Conservation (phyloP, 306 rosid species). For the Hippophae rhamnoides region DNA sequence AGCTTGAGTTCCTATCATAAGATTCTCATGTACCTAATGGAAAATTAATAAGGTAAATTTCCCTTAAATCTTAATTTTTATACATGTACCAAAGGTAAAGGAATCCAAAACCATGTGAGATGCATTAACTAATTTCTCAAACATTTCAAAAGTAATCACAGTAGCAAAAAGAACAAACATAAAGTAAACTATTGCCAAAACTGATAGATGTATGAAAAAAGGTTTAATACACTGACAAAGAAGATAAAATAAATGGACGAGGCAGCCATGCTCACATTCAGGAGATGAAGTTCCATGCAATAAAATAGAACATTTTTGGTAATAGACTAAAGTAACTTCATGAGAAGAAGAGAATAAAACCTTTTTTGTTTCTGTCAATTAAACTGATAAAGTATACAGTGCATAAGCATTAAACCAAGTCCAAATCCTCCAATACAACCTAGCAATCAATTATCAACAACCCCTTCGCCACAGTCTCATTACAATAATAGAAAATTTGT, state of each 20-base stretch:
- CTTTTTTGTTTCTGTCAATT: too few relatives aligned
- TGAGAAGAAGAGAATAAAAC: too few relatives aligned
- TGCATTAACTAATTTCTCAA: background rate
- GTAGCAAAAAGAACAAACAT: background rate
- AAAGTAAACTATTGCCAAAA: background rate
- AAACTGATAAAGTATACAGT: too few relatives aligned
- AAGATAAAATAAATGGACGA: background rate
- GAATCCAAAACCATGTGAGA: background rate
- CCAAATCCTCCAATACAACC: too few relatives aligned
- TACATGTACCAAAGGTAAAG: background rate
- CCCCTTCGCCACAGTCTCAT: too few relatives aligned
- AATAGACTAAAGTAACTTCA: too few relatives aligned
- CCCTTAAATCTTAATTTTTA: conserved; percentile 3
- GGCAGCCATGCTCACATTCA: background rate
- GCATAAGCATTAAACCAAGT: too few relatives aligned
- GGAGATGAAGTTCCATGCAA: too few relatives aligned
- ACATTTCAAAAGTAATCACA: background rate
- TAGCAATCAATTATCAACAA: too few relatives aligned
- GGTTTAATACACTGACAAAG: background rate
- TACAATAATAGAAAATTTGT: too few relatives aligned
- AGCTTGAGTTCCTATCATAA: conserved; percentile 14
- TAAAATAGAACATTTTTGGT: too few relatives aligned
- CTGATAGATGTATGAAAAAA: background rate
- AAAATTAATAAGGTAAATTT: conserved; percentile 8
- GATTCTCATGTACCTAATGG: conserved; percentile 12